Evolutionary conservation across 352 stramenopile genomes (phyloP), one percentile per base, ranked within the genome.

Genomic region (Blastocystis sp.): DNA sequence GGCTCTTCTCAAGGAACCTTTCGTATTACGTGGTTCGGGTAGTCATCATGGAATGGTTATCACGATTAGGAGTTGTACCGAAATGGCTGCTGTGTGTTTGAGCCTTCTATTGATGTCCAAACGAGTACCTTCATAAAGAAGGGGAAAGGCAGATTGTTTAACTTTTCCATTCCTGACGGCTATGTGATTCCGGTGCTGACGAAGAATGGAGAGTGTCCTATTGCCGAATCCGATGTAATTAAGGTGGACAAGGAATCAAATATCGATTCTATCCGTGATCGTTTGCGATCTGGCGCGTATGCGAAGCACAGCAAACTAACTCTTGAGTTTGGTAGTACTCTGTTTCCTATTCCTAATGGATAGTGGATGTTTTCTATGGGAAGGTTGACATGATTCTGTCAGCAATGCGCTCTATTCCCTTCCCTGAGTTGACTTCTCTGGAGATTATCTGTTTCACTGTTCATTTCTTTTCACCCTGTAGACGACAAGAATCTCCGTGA

Each of bases 121-220:
- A 21, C 52, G 21, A 19, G 9, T 19, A 34, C 52, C 21, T 84
- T 70, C 34, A 14, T 68, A 28, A 59, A 3, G 34, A 10, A 68
- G 34, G 28, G 2, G 10, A 43, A 70, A 21, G 43, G 43, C 19
- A 59, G 74, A 54, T 38, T 40, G 11, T 42, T 21, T 19, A 28
- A 24, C 9, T 84, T 84, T 19, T 66, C 74, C 24, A 84, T 84
- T 69, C 40, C 74, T 57, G 28, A 66, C 17, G 74, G 74, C n/a
- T 84, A 84, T 48, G 52, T 84, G 14, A 66, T 84, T 84, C 74
- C 74, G 14, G 74, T 84, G 68, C 57, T 84, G 14, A 19, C 66
- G 14, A 57, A 34, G 42, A 38, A 69, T 38, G 54, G 48, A 7
- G 74, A 84, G 4, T 38, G 74, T n/a, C 1, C 10, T 57, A 11